Evolutionary conservation across 2,329 filamentous ascomycete species (phyloP).

Genomic region (Fusarium graminum): DNA sequence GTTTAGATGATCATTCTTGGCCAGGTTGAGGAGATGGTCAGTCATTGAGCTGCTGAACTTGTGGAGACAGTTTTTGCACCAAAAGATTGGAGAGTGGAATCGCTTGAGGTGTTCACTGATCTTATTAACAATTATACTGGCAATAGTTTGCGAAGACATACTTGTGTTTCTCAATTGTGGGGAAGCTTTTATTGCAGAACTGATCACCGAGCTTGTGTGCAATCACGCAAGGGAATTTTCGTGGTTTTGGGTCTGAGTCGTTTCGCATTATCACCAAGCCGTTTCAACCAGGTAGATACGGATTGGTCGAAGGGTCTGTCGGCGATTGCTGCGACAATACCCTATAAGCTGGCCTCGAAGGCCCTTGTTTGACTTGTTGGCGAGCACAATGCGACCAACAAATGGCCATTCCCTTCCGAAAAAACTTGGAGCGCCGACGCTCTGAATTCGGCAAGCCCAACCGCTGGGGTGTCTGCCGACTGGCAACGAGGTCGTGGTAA

Average conservation of each 20-base stretch:
- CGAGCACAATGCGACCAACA: no score
- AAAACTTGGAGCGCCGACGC: not conserved
- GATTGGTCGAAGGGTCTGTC: not conserved
- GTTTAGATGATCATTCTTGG: not conserved
- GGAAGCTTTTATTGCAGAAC: conserved; percentile 4
- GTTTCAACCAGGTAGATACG: not conserved
- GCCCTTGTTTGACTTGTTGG: not conserved
- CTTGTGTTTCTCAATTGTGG: conserved; percentile 20
- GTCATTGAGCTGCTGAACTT: conserved; percentile 19
- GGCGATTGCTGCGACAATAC: no score
- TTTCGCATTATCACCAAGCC: conserved; percentile 8
- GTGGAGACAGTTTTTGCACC: conserved; percentile 13
- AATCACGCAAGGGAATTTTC: not conserved
- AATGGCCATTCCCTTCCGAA: not conserved
- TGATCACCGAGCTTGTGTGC: not conserved
- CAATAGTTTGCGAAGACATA: rapidly evolving
- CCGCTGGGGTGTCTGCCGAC: not conserved
- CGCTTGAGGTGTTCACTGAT: conserved; percentile 14
- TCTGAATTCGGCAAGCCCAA: not conserved
- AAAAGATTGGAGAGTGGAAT: not conserved
- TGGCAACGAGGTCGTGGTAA: not conserved
- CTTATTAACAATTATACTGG: not conserved
- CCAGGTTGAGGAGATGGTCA: rapidly evolving
- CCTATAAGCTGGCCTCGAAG: not conserved
- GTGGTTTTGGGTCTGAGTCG: no score